Evolutionary conservation across 345 rosid species (phyloP), one percentile per base, ranked within the genome.

Genomic region (Citrus maxima): DNA sequence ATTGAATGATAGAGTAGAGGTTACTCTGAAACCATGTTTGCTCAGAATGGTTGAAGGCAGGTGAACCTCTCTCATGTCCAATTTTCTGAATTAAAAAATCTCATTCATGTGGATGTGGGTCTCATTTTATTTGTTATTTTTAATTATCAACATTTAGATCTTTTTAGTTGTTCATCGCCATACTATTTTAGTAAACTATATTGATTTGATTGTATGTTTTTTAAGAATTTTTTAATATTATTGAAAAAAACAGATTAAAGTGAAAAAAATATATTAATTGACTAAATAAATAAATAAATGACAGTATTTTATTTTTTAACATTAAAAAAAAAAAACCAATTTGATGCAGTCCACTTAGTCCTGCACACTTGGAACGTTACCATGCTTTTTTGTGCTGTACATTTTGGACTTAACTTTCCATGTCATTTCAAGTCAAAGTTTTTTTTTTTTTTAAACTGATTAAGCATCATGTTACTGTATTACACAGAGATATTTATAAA

Each of bases 41-140:
- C 85, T 91, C 12, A 86, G 40, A 80, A 86, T 91, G 80, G 86
- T 89, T 77, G 92, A 89, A 89, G 93, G 95, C 89, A 82, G 89
- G 89, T 87, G 83, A 78, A 83, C 58, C 22, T 16, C 65, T n/a
- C 65, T n/a, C 63, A 7, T 38, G 61, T 7, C 76, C 13, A 37
- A 25, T 25, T 25, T 25, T 25, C 27, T 25, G 27, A 25, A 25
- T 25, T 0, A 25, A 25, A 25, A 25, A 25, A 25, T 25, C 27
- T 25, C 27, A 25, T 25, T 0, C 27, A 25, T 25, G 27, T 25
- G 27, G 27, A 25, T 25, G 27, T 25, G 27, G 0, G 27, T 1
- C 27, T 25, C 27, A 25, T 25, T 25, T 25, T 25, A 25, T 25
- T 25, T 25, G 27, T 25, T 25, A 28, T 25, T 25, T 25, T 25